Evolutionary conservation across 2,329 filamentous ascomycete species (phyloP).

Genomic region (Penicillium sp.): DNA sequence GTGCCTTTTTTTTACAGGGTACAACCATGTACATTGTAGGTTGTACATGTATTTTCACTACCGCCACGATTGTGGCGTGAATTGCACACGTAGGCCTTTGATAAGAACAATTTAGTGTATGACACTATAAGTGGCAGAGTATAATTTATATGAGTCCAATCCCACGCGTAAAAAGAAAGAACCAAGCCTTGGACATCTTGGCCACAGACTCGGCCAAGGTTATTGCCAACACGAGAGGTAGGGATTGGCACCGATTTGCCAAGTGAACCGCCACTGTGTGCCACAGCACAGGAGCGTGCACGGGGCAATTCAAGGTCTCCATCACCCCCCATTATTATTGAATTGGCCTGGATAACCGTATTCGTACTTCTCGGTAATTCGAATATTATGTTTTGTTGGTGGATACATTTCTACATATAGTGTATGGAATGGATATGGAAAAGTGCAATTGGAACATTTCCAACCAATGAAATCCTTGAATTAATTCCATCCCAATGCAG

Average conservation of each 20-base stretch:
- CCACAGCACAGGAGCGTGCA: neutral
- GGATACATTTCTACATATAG: neutral
- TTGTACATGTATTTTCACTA: neutral
- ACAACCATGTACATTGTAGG: neutral
- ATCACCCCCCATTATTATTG: neutral
- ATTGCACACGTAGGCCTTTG: neutral
- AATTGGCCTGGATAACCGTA: neutral
- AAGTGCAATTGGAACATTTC: neutral
- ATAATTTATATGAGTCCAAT: neutral
- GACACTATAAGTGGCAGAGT: neutral
- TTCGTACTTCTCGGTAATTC: neutral
- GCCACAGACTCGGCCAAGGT: neutral
- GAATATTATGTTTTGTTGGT: neutral
- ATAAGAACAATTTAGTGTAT: neutral
- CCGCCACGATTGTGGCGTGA: neutral
- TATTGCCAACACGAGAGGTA: neutral
- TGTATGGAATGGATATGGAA: neutral
- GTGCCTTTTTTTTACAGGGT: too few species aligned
- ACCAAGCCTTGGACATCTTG: neutral
- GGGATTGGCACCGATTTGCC: constrained; percentile 5
- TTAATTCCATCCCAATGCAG: too few species aligned
- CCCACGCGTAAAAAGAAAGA: neutral
- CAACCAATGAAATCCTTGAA: neutral
- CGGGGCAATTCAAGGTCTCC: neutral
- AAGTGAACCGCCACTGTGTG: neutral